Base-by-base conservation (phyloP, 306 rosid genomes). In the Cucurbita maxima region DNA sequence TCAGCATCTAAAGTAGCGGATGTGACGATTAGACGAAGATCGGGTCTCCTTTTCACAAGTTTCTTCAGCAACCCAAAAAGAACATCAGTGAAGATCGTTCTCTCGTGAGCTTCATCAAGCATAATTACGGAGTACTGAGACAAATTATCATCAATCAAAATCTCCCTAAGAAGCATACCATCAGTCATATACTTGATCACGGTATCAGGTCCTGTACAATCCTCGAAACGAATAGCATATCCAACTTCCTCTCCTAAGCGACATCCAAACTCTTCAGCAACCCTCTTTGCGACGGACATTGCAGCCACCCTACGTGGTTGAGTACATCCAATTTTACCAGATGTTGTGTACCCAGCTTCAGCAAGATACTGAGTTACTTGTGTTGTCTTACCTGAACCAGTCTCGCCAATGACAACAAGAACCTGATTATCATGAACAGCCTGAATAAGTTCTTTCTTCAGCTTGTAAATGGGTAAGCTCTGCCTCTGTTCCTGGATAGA, bases 261-360 rank as follows among this genome's bases (percentile, higher is more conserved):
- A 75, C 96, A 89, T 71, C 96, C 98, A 78, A 90, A 85, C 80
- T 92, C 98, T 78, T 92, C 96, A 0, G 96, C 95, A 40, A 92
- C 98, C 83, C 96, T 85, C 83, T 90, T 90, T 15, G 92, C 98
- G 45, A 92, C 98, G 5, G 96, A 89, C 86, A 82, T 87, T 41
- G 96, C 96, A 67, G 98, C 98, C 81, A 92, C 96, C 74, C 96
- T 86, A 61, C 92, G 96, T 9, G 97, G 97, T 55, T 92, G 97
- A 62, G 97, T 92, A 71, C 97, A 92, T 18, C 96, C 96, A 78
- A 92, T 89, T 79, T 85, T 89, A 12, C 97, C 96, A 67, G 8
- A 83, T 11, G 95, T 85, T 13, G 92, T 86, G 72, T 88, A 89
- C 69, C 95, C 96, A 0, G 92, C 89, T 83, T 92, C 96, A 61